phyloP scores from a whole-genome alignment of 2,329 filamentous ascomycete species.

The Microdochium paspali region DNA sequence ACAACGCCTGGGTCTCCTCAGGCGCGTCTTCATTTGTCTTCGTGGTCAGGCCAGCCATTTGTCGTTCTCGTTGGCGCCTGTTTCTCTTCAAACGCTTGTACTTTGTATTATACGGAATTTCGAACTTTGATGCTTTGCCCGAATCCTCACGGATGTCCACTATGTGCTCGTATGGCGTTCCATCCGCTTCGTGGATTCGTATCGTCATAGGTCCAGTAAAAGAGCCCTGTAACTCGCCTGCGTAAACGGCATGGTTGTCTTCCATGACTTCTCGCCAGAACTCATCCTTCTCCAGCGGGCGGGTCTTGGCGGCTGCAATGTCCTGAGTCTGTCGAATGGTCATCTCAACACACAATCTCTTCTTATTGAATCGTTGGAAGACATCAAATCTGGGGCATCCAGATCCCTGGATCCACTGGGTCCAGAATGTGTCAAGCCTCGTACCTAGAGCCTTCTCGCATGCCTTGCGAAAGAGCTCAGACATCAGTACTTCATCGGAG shows the following conservation, averaged over 20 bases:
- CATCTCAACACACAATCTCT: conserved; percentile 90
- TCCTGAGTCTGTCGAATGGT: conserved; percentile 69
- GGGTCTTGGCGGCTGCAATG: conserved; percentile 33
- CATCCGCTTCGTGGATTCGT: conserved; percentile 93
- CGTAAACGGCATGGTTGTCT: conserved; percentile 57
- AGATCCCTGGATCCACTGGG: conserved; percentile 82
- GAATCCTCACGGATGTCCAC: conserved; percentile 85
- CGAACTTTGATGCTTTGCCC: conserved; percentile 67
- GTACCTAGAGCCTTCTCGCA: conserved; percentile 86
- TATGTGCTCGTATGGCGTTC: conserved; percentile 96
- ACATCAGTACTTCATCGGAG: conserved; percentile 64
- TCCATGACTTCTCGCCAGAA: conserved; percentile 86
- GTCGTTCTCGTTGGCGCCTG: conserved; percentile 50
- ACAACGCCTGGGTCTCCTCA: conserved; percentile 81
- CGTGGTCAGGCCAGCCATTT: conserved; percentile 26
- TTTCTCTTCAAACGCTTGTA: conserved; percentile 95
- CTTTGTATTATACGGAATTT: conserved; percentile 98
- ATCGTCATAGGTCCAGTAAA: conserved; percentile 98
- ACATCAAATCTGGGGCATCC: conserved; percentile 86
- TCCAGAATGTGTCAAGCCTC: conserved; percentile 83
- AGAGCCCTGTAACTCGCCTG: conserved; percentile 61
- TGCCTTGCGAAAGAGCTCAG: conserved; percentile 66
- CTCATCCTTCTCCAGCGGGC: conserved; percentile 54
- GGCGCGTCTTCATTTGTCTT: conserved; percentile 48
- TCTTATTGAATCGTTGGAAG: conserved; percentile 92